phyloP scores from a whole-genome alignment of 2,329 filamentous ascomycete genomes.

The Lasiodiplodia citricola region DNA sequence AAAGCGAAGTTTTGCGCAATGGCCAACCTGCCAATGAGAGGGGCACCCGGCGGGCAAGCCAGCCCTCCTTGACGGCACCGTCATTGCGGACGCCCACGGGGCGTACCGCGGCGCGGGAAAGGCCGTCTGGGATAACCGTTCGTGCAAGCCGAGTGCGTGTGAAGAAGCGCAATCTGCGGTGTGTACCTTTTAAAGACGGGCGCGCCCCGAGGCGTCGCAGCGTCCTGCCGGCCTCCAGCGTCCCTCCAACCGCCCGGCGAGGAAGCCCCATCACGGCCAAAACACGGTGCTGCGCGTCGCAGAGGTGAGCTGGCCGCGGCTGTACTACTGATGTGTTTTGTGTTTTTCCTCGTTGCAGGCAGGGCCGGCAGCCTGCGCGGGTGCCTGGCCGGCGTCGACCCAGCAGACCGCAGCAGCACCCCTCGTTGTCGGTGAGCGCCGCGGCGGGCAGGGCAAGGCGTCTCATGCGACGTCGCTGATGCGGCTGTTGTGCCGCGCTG shows the following conservation, averaged over 20 bases:
- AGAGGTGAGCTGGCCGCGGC: constrained; percentile 2
- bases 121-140: constrained; percentile 19
- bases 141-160: constrained; percentile 16
- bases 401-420: background rate
- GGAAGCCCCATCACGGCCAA: background rate
- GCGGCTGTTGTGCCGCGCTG: background rate
- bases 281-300: background rate
- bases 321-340: background rate
- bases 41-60: background rate
- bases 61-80: constrained; percentile 15
- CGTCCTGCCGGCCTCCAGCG: constrained; percentile 9
- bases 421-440: background rate
- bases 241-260: constrained; percentile 6
- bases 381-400: constrained; percentile 2
- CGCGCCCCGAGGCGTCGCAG: constrained; percentile 7
- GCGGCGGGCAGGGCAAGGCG: constrained; percentile 2
- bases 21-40: constrained; percentile 5
- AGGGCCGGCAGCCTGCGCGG: constrained; percentile 8
- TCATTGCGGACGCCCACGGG: constrained; percentile 21
- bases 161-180: constrained; percentile 13
- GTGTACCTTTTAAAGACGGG: constrained; percentile 15
- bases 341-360: background rate
- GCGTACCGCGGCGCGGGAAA: constrained; percentile 24
- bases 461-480: background rate
- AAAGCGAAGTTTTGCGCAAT: constrained; percentile 3